phyloP scores from a whole-genome alignment of 805 yeast species.

The Spathaspora sp. region DNA sequence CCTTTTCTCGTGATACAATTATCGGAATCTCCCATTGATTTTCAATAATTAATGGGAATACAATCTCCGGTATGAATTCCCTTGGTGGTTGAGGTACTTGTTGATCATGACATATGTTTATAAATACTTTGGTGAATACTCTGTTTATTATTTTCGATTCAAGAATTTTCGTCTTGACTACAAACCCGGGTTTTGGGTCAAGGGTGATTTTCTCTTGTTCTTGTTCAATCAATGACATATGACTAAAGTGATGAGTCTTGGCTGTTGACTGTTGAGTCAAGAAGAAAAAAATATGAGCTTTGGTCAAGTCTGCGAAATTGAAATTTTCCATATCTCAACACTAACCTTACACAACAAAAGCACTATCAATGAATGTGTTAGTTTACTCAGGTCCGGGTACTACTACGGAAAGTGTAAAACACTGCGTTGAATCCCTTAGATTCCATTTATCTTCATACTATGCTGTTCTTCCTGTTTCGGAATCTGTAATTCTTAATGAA shows the following conservation, averaged over 20 bases:
- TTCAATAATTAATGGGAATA: slow-evolving; percentile 61
- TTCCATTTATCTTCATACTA: slow-evolving; percentile 78
- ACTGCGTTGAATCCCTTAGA: slow-evolving; percentile 74
- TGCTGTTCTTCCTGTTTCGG: slow-evolving; percentile 73
- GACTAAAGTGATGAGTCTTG: not conserved
- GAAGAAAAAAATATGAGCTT: too few species aligned
- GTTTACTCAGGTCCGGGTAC: slow-evolving; percentile 65
- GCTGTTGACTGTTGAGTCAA: not conserved
- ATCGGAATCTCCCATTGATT: slow-evolving; percentile 87
- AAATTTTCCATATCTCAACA: not conserved
- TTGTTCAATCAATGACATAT: not conserved
- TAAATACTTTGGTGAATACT: slow-evolving; percentile 59
- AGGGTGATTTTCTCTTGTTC: slow-evolving; percentile 16
- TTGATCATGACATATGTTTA: slow-evolving; percentile 69
- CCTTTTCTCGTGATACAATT: slow-evolving; percentile 53
- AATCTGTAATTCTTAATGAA: slow-evolving; percentile 61
- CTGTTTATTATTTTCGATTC: slow-evolving; percentile 24
- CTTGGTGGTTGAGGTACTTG: slow-evolving; percentile 60
- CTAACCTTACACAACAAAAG: not conserved
- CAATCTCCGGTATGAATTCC: slow-evolving; percentile 52
- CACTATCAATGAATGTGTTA: slow-evolving; percentile 33
- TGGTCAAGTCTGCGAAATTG: too few species aligned
- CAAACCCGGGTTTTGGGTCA: slow-evolving; percentile 67
- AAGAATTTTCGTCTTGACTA: slow-evolving; percentile 58
- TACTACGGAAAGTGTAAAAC: slow-evolving; percentile 81